These are phyloP conservation scores for Aspergillus diversus DNA, from an alignment of 495 filamentous ascomycete genomes.

Conservation along the genomic window DNA sequence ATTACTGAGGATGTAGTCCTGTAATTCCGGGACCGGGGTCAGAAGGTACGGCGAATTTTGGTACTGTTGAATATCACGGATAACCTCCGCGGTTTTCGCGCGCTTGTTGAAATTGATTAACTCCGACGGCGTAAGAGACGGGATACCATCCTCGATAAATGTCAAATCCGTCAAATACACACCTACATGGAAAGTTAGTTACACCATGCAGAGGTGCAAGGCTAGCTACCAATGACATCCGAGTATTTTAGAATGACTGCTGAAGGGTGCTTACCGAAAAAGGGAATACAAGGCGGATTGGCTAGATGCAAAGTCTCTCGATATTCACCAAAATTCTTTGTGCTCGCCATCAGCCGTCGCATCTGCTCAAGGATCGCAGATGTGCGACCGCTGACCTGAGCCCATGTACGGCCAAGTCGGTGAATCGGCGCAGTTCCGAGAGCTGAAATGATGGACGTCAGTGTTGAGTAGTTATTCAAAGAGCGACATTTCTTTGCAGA, in stretches of 20 bases:
- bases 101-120: conserved; percentile 99
- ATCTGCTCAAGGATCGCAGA: conserved; percentile 81
- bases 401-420: conserved; percentile 93
- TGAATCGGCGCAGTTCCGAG: conserved; percentile 92
- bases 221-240: too few species aligned
- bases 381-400: conserved; percentile 83
- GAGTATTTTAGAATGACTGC: neutral
- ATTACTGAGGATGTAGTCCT: conserved; percentile 95
- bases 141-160: conserved; percentile 98
- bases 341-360: conserved; percentile 94
- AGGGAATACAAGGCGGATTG: conserved; percentile 96
- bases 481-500: conserved; percentile 80
- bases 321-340: conserved; percentile 98
- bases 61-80: conserved; percentile 97
- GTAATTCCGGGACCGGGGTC: conserved; percentile 85
- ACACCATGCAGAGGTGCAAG: neutral
- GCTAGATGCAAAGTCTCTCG: conserved; percentile 88
- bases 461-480: conserved; percentile 95
- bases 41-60: conserved; percentile 94
- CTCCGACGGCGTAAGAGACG: conserved; percentile 90
- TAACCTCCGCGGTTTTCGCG: conserved; percentile 96
- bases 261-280: conserved; percentile 74
- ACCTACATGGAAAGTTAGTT: conserved; percentile 52
- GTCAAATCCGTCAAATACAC: conserved; percentile 98
- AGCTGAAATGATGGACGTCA: conserved; percentile 98